Evolutionary conservation across 495 filamentous ascomycete species (phyloP), one percentile per base, ranked within the genome.

Genomic region (Annulohypoxylon stygium): DNA sequence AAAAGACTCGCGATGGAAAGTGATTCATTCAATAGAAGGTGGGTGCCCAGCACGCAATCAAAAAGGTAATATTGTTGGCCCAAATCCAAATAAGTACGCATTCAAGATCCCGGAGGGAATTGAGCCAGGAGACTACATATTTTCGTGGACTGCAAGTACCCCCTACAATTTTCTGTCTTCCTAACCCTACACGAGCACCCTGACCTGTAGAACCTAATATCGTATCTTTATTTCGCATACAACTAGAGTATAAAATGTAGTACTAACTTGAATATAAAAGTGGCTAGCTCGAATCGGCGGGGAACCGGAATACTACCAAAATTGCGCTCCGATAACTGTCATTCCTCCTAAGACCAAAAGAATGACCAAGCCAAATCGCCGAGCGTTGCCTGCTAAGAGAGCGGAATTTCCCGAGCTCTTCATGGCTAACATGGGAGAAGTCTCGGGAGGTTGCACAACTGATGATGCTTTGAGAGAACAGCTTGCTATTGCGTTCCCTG

Each of bases 1-100:
- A 39, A 85, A 85, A 65, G 78, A 86, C 73, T 86, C 88, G 68
- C 47, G 71, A 0, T 97, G 89, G 84, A 90, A 92, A 79, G 95
- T 97, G 71, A 92, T 97, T 71, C 89, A 97, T 77, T 93, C 91
- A 2, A 90, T 97, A 55, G 84, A 92, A 43, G 93, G 93, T 18
- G 92, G 91, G 36, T 97, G 93, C 76, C 93, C 93, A 0, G 82
- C 90, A 3, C 81, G 78, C 20, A 73, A 83, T 70, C 75, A 80
- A 2, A 74, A 64, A 6, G 87, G 87, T 4, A 85, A 84, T 55
- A 30, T 83, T 9, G 73, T 76, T 7, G 76, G 75, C 11, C 70
- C 71, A 3, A 69, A 81, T 53, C 36, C 77, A 7, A 55, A 59
- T 9, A 79, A 68, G 4, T 90, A 89, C 79, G 67, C 75, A n/a